A percentile compares a stretch with the other conserved stretches of the same genome.
Conservation (phyloP, 257 asterid genomes). For the Dorcoceras hygrometricum region DNA sequence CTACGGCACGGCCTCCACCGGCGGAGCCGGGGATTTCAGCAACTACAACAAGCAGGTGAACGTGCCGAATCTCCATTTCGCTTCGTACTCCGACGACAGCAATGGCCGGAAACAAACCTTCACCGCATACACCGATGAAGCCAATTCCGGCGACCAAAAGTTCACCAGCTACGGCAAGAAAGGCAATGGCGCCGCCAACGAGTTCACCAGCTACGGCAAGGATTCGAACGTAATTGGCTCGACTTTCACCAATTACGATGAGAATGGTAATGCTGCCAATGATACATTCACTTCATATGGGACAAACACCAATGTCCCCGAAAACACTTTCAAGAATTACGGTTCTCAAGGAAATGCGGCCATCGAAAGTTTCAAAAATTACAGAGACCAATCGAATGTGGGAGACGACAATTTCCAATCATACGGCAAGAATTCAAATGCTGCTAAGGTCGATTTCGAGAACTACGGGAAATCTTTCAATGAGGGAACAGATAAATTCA, state of each 20-base stretch:
- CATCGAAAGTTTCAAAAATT: background rate
- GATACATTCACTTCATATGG: background rate
- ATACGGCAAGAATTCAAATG: constrained; percentile 9
- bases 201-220: constrained; percentile 14
- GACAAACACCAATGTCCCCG: background rate
- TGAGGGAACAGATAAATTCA: constrained; percentile 19
- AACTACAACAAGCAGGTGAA: background rate
- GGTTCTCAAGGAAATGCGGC: background rate
- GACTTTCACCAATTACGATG: background rate
- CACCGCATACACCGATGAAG: background rate
- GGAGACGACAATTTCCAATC: constrained; percentile 19
- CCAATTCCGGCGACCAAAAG: constrained; percentile 10
- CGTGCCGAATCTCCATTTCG: constrained; percentile 2
- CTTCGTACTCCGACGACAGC: constrained; percentile 14
- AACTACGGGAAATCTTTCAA: constrained; percentile 18
- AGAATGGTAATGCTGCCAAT: background rate
- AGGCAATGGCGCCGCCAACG: constrained; percentile 14
- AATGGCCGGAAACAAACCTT: constrained; percentile 14
- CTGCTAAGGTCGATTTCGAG: background rate
- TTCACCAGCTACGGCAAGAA: constrained; percentile 20
- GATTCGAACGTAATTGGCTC: background rate
- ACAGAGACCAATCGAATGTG: constrained; percentile 1
- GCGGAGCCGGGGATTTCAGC: constrained; percentile 11
- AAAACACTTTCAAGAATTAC: constrained; percentile 12
- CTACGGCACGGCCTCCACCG: constrained; percentile 15